These are phyloP conservation scores for Warburgia ugandensis DNA, from an alignment of 164 flowering plant genomes.

Conservation along the genomic window DNA sequence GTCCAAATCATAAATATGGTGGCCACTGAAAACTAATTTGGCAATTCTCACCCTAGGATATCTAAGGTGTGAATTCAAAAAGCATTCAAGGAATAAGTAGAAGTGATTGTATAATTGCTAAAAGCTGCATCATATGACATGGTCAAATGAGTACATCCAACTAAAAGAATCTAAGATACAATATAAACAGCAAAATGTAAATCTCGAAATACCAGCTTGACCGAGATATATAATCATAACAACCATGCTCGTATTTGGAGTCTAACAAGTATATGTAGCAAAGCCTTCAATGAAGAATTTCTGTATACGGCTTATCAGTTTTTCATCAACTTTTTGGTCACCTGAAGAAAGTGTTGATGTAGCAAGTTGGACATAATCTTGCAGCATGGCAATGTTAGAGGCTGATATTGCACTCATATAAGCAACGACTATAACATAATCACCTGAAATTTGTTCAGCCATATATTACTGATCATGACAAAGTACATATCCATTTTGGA, in stretches of 20 bases:
- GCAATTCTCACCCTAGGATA: too few species aligned
- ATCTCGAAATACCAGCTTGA: background rate
- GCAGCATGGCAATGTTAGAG: constrained; percentile 31
- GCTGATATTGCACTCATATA: constrained; percentile 34
- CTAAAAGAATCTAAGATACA: too few species aligned
- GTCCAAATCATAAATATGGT: too few species aligned
- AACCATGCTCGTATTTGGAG: background rate
- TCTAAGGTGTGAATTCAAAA: too few species aligned
- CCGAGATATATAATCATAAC: background rate
- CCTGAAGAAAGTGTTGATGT: constrained; percentile 44
- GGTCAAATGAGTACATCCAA: too few species aligned
- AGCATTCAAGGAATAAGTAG: too few species aligned
- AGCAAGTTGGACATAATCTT: constrained; percentile 52
- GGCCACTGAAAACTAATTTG: too few species aligned
- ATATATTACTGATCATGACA: constrained; percentile 6
- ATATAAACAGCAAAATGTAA: background rate
- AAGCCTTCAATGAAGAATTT: background rate
- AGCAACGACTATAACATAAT: constrained; percentile 53
- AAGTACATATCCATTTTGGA: too few species aligned
- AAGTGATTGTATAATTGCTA: too few species aligned
- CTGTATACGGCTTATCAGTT: background rate
- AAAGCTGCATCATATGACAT: too few species aligned
- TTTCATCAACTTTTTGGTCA: constrained; percentile 5
- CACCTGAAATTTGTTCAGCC: constrained; percentile 32
- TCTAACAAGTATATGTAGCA: background rate